These are phyloP conservation scores for Xylaria digitata DNA, from an alignment of 2,329 filamentous ascomycete species.

Conservation along the genomic window DNA sequence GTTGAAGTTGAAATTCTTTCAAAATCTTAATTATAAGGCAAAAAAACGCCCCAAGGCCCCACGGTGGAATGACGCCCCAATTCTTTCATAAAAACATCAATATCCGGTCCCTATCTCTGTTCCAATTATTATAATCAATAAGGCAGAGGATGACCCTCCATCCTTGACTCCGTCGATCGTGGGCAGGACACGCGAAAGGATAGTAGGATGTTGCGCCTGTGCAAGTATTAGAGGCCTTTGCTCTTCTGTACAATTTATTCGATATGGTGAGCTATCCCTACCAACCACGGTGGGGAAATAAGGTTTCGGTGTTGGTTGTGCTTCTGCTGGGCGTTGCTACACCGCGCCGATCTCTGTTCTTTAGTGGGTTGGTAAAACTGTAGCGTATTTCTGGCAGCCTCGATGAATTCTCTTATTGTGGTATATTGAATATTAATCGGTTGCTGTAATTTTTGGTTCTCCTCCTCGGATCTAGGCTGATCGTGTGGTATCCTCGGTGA, in stretches of 20 bases:
- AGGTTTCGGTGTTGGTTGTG: slow-evolving; percentile 13
- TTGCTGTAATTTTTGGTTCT: neutral
- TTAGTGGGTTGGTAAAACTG: neutral
- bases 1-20: neutral
- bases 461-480: neutral
- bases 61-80: neutral
- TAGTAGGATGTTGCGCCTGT: neutral
- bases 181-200: neutral
- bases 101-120: neutral
- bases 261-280: neutral
- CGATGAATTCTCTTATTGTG: neutral
- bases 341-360: neutral
- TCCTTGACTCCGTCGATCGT: neutral
- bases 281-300: neutral
- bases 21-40: slow-evolving; percentile 6
- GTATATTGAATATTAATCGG: neutral
- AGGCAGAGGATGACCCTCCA: neutral
- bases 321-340: slow-evolving; percentile 4
- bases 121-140: slow-evolving; percentile 16
- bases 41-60: neutral
- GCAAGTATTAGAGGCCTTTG: neutral
- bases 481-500: slow-evolving; percentile 9
- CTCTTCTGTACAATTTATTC: neutral
- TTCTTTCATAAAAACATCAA: neutral
- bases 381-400: slow-evolving; percentile 12